Percentiles rank a stretch among this genome's conserved stretches.
phyloP scores from a whole-genome alignment of 768 basidiomycete genomes.

The Collybiopsis luxurians region DNA sequence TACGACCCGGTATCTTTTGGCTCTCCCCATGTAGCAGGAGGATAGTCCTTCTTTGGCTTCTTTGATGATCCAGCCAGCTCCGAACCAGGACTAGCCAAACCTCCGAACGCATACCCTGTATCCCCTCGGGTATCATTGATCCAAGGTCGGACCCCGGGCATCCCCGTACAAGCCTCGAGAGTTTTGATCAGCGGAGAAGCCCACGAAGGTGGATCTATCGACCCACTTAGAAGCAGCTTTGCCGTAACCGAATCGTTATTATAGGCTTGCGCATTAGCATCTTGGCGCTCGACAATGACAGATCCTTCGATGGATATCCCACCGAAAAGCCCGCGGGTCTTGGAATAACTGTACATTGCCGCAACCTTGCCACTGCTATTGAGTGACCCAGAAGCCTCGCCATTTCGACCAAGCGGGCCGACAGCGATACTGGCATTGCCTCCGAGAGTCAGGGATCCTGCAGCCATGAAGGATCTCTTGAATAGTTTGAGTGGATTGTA shows the following conservation, averaged over 20 bases:
- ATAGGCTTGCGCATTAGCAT: conserved; percentile 88
- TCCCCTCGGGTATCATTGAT: conserved; percentile 44
- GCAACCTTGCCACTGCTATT: conserved; percentile 86
- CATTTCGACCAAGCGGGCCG: conserved; percentile 91
- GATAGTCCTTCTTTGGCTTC: conserved; percentile 57
- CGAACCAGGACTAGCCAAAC: conserved; percentile 40
- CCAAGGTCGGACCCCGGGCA: conserved; percentile 71
- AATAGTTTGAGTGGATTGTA: background rate
- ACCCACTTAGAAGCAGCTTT: conserved; percentile 49
- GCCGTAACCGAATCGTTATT: conserved; percentile 62
- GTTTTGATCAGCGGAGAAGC: conserved; percentile 70
- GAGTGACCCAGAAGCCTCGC: conserved; percentile 83
- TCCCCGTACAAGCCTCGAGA: conserved; percentile 67
- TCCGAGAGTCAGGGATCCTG: conserved; percentile 86
- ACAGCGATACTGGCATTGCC: conserved; percentile 89
- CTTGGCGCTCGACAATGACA: conserved; percentile 90
- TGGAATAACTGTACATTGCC: conserved; percentile 94
- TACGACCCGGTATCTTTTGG: conserved; percentile 49
- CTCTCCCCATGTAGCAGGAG: conserved; percentile 63
- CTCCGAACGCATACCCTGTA: conserved; percentile 57
- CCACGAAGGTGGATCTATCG: conserved; percentile 36
- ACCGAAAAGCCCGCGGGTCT: conserved; percentile 91
- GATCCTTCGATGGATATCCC: conserved; percentile 88
- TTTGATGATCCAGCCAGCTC: conserved; percentile 32
- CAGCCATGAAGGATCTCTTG: conserved; percentile 88